Percentiles rank a stretch among this genome's conserved stretches.
These are phyloP conservation scores for Apiotrichum gracile DNA, from an alignment of 1,284 basidiomycete genomes.

Conservation along the genomic window DNA sequence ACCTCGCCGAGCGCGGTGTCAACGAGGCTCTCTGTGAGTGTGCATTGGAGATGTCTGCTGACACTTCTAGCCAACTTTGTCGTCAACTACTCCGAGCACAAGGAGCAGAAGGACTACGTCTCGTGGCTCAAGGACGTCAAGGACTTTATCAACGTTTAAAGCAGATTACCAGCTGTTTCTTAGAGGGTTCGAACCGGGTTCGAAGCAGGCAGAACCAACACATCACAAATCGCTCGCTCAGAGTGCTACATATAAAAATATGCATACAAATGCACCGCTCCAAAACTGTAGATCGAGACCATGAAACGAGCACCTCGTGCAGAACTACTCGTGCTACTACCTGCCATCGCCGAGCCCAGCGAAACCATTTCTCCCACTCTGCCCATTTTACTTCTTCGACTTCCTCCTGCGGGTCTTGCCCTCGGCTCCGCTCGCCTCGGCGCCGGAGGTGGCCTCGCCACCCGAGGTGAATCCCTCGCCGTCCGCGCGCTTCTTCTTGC, in stretches of 20 bases:
- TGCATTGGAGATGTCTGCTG: not conserved
- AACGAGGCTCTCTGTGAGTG: slow-evolving; percentile 62
- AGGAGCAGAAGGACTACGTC: slow-evolving; percentile 94
- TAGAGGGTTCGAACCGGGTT: too few species aligned
- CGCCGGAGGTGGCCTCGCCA: slow-evolving; percentile 35
- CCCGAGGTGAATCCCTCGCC: slow-evolving; percentile 32
- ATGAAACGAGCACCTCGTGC: not conserved
- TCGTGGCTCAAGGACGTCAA: slow-evolving; percentile 81
- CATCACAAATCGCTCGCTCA: not conserved
- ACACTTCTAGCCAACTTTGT: slow-evolving; percentile 58
- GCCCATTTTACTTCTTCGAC: slow-evolving; percentile 16
- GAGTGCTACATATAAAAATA: not conserved
- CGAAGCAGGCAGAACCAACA: not conserved
- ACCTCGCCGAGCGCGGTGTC: slow-evolving; percentile 78
- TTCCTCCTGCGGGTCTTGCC: slow-evolving; percentile 26
- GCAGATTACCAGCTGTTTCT: too few species aligned
- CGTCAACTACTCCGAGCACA: slow-evolving; percentile 75
- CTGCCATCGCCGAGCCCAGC: not conserved
- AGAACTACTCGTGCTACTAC: not conserved
- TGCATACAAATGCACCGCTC: slow-evolving; percentile 13
- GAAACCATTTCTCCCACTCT: not conserved
- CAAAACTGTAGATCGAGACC: not conserved
- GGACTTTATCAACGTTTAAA: slow-evolving; percentile 63
- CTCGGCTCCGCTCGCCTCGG: slow-evolving; percentile 36
- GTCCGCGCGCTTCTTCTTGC: slow-evolving; percentile 53